Percentiles rank a stretch among this genome's conserved stretches.
Evolutionary conservation across 352 stramenopile genomes (phyloP).

Genomic region (Phytopythium helicoides): DNA sequence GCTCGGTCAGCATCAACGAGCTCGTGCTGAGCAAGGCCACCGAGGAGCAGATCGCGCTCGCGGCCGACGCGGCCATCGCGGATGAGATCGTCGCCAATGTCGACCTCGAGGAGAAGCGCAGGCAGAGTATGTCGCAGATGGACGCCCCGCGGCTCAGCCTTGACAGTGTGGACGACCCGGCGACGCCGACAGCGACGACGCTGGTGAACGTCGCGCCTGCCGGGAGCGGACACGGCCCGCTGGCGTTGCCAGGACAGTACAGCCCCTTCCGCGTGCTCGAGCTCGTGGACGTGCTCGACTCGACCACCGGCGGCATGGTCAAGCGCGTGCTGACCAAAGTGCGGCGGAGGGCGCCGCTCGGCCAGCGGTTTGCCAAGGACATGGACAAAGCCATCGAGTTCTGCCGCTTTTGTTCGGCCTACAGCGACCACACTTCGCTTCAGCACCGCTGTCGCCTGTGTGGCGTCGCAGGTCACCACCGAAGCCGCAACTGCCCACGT

Average conservation of each 20-base stretch:
- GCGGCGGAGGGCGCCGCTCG: constrained; percentile 41
- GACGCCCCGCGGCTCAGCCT: constrained; percentile 1
- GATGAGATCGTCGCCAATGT: constrained; percentile 70
- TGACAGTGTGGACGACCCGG: background rate
- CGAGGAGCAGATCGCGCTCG: constrained; percentile 65
- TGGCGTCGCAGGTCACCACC: constrained; percentile 49
- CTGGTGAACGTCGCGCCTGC: background rate
- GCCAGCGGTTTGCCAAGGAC: constrained; percentile 21
- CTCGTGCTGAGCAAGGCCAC: constrained; percentile 62
- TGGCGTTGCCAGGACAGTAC: constrained; percentile 27
- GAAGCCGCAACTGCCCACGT: constrained; percentile 53
- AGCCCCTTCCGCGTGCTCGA: constrained; percentile 67
- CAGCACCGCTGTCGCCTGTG: constrained; percentile 72
- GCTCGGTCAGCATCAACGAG: constrained; percentile 53
- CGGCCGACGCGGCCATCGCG: constrained; percentile 69
- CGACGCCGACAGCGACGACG: background rate
- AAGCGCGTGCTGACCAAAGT: constrained; percentile 75
- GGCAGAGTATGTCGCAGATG: constrained; percentile 26
- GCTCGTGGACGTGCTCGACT: constrained; percentile 74
- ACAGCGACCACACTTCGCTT: constrained; percentile 56
- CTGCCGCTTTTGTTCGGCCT: constrained; percentile 67
- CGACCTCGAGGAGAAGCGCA: constrained; percentile 48
- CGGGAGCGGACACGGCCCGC: constrained; percentile 1
- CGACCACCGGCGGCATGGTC: constrained; percentile 71
- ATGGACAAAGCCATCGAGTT: constrained; percentile 49